Conservation (phyloP, 352 stramenopile species). For the Pythium rishiriense region DNA sequence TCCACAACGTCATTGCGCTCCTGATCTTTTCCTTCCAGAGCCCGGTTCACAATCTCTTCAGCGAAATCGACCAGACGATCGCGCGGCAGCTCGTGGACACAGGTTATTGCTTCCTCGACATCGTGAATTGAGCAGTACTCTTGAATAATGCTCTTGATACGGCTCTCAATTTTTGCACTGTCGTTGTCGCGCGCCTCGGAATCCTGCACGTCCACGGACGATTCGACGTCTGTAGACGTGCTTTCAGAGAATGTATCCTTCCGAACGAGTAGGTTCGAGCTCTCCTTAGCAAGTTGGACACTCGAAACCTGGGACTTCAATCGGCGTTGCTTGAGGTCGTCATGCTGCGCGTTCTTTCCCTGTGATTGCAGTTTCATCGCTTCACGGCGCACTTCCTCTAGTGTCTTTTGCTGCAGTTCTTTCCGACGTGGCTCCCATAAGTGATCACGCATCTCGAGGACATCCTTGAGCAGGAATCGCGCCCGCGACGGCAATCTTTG, state of each 20-base stretch:
- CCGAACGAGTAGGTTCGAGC: slow-evolving; percentile 71
- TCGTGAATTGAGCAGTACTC: slow-evolving; percentile 83
- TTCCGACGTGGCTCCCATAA: slow-evolving; percentile 86
- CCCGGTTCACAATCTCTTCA: slow-evolving; percentile 68
- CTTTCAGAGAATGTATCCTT: slow-evolving; percentile 32
- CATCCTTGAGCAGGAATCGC: slow-evolving; percentile 83
- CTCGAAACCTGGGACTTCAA: slow-evolving; percentile 82
- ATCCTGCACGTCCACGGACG: not conserved
- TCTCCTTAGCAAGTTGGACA: slow-evolving; percentile 76
- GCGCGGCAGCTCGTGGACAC: slow-evolving; percentile 65
- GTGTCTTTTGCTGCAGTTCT: slow-evolving; percentile 87
- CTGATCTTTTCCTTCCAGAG: slow-evolving; percentile 71
- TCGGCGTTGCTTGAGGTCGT: slow-evolving; percentile 68
- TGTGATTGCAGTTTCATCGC: slow-evolving; percentile 81
- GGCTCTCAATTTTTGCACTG: slow-evolving; percentile 49
- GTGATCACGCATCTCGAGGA: slow-evolving; percentile 84
- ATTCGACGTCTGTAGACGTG: not conserved
- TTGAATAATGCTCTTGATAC: slow-evolving; percentile 88
- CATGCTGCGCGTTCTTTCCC: slow-evolving; percentile 88
- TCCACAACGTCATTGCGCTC: slow-evolving; percentile 72
- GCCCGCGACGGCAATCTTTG: slow-evolving; percentile 66
- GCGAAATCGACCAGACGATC: slow-evolving; percentile 62
- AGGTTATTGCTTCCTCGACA: slow-evolving; percentile 70
- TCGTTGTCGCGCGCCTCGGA: slow-evolving; percentile 19
- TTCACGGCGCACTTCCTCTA: slow-evolving; percentile 82